Conservation (phyloP, 768 basidiomycete species). For the Trametes cinnabarina region DNA sequence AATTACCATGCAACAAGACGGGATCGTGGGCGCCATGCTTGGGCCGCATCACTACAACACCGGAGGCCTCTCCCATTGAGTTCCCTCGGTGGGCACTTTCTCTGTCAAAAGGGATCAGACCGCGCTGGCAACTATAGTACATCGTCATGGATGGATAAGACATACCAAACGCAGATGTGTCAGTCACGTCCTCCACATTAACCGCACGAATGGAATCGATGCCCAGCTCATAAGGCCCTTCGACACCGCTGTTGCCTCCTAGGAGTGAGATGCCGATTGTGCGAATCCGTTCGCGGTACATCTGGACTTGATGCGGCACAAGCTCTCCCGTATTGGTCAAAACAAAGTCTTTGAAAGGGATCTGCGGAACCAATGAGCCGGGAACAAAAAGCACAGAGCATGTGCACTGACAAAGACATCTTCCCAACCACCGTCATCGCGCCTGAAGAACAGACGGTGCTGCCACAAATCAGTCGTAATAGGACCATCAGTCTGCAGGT, state of each 20-base stretch:
- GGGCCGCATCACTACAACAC: slow-evolving; percentile 21
- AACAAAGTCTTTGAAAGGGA: slow-evolving; percentile 77
- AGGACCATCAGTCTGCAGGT: slow-evolving; percentile 85
- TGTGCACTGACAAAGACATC: slow-evolving; percentile 64
- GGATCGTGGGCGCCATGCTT: neutral
- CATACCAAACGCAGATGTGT: slow-evolving; percentile 24
- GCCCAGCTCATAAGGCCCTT: slow-evolving; percentile 79
- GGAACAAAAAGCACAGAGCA: neutral
- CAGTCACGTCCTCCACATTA: slow-evolving; percentile 61
- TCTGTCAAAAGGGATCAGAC: too few relatives aligned
- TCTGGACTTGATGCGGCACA: slow-evolving; percentile 65
- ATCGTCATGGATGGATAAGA: neutral
- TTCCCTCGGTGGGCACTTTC: slow-evolving; percentile 25
- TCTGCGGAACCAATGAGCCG: slow-evolving; percentile 41
- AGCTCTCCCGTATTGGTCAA: slow-evolving; percentile 73
- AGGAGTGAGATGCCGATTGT: slow-evolving; percentile 86
- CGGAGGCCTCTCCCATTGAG: slow-evolving; percentile 27
- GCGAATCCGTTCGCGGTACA: slow-evolving; percentile 72
- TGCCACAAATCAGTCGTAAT: slow-evolving; percentile 90
- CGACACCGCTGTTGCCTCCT: slow-evolving; percentile 74
- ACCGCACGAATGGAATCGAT: slow-evolving; percentile 81
- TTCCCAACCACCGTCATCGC: slow-evolving; percentile 70
- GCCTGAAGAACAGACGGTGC: slow-evolving; percentile 80
- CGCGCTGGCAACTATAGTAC: too few relatives aligned
- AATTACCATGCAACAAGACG: neutral